Evolutionary conservation across 1,284 basidiomycete species (phyloP), one percentile per base, ranked within the genome.

Genomic region (Cryptococcus sp.): DNA sequence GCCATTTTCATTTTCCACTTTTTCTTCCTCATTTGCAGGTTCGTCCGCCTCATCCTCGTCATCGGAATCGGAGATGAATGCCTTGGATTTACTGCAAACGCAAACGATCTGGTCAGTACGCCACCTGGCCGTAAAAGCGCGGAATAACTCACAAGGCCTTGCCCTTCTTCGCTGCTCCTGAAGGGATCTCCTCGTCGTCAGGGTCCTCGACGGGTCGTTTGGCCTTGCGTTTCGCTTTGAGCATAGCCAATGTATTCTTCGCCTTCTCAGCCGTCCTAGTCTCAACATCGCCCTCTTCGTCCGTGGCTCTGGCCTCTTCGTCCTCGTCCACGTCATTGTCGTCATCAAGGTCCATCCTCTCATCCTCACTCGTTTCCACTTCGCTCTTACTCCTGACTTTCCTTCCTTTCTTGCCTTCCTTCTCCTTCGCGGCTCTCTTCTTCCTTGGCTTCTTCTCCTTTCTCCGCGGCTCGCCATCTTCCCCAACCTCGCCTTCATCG

Each of bases 81-180:
- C 76, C 64, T 78, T 78, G 20, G 75, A 77, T 68, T 78, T 78
- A 61, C 73, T 75, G 46, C 22, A 41, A 15, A 16, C 22, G n/a
- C 27, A 22, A 50, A 22, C 16, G 25, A 27, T 49, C 20, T 15
- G 47, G 25, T 25, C 35, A 22, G 50, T 8, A 15, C 11, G 13
- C 38, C 10, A 20, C 6, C 16, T 22, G 3, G 19, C 17, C 11
- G 6, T 3, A 3, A n/a, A 15, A 23, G 31, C 13, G 16, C 44
- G n/a, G 11, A 40, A 22, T 41, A 4, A 64, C 70, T 54, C 46
- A 72, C 70, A 68, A 74, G 62, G 71, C 65, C 57, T 73, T 72
- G 7, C 72, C 73, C 54, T 67, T 60, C 57, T 71, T 68, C n/a
- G 63, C 58, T 39, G 57, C 60, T n/a, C 63, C 68, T 8, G 42